Base-by-base conservation (phyloP, 2,329 filamentous ascomycete genomes). In the Mariannaea elegans region DNA sequence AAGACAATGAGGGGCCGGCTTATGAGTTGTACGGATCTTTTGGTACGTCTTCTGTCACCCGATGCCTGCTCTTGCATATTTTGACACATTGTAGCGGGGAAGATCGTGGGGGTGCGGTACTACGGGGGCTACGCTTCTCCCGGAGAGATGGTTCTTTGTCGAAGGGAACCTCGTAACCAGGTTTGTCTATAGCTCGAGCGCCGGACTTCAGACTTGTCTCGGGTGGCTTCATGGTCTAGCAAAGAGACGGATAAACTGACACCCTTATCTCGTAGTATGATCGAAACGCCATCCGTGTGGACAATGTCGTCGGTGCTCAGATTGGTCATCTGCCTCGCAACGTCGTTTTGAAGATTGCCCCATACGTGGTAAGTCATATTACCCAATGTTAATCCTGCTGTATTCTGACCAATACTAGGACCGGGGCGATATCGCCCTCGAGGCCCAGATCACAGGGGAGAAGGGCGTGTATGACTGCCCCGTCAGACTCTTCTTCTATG, bases 261-360 rank as follows among this genome's bases (percentile, higher is more conserved):
- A 21, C n/a, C 7, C 16, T 18, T 16, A 19, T 24, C 16, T 9
- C 4, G n/a, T 51, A 80, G 65, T 91, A 90, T 71, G 91, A 95
- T 71, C 63, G 66, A 6, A 95, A 95, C 76, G 92, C 92, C 0
- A 92, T 96, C 57, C 85, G 87, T 5, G 86, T 96, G 1, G 83
- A 91, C 68, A 96, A 95, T 73, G 91, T 94, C 13, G 84, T 90
- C 70, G 84, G 87, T 14, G 73, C 76, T 7, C 92, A 96, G 69
- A 91, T 97, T 67, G 93, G 93, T 1, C 92, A 97, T 75, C 80
- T 97, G 38, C 90, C 91, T 7, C 81, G 86, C 12, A 80, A 77
- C 1, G 71, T 92, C 19, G 92, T 88, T 1, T 78, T 81, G n/a
- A 94, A 91, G 74, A 77, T 97, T 52, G 87, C 91, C 0, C 85